Evolutionary conservation across 2,329 filamentous ascomycete genomes (phyloP).

Genomic region (Trichoderma cornu-damae): DNA sequence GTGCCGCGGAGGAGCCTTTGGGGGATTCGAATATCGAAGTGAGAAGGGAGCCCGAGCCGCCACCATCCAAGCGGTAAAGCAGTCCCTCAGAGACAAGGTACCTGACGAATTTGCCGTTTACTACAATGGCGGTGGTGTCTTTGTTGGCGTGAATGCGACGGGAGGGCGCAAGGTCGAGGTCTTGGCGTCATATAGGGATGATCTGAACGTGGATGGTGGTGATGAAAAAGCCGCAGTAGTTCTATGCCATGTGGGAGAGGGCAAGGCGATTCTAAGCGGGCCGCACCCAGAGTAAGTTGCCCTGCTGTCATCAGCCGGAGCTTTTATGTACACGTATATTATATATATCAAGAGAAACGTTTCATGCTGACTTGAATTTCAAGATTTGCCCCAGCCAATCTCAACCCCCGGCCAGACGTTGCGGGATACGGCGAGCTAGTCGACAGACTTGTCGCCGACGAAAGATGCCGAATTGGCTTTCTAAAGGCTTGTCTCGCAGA

Average conservation of each 20-base stretch:
- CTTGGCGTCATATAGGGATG: constrained; percentile 71
- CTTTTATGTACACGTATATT: background rate
- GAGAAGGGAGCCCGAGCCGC: constrained; percentile 77
- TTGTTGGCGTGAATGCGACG: constrained; percentile 68
- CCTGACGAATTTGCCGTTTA: constrained; percentile 68
- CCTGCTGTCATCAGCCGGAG: too few relatives aligned
- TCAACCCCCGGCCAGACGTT: constrained; percentile 61
- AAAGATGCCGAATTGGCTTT: constrained; percentile 66
- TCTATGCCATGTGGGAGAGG: constrained; percentile 76
- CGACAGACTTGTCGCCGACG: constrained; percentile 60
- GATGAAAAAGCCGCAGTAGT: constrained; percentile 72
- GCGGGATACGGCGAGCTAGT: constrained; percentile 68
- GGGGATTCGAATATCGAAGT: constrained; percentile 84
- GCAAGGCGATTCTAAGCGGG: constrained; percentile 73
- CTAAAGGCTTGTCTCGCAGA: constrained; percentile 74
- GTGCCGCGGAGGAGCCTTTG: constrained; percentile 81
- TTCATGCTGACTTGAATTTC: constrained; percentile 18
- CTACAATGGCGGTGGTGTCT: constrained; percentile 92
- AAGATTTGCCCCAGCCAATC: constrained; percentile 77
- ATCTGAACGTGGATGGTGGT: constrained; percentile 71
- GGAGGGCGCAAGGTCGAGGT: constrained; percentile 66
- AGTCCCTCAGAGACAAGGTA: constrained; percentile 50
- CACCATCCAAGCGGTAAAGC: constrained; percentile 58
- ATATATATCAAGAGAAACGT: background rate
- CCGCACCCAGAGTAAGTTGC: constrained; percentile 77